phyloP scores from a whole-genome alignment of 768 basidiomycete genomes.

The Rhizopogon vesiculosus region DNA sequence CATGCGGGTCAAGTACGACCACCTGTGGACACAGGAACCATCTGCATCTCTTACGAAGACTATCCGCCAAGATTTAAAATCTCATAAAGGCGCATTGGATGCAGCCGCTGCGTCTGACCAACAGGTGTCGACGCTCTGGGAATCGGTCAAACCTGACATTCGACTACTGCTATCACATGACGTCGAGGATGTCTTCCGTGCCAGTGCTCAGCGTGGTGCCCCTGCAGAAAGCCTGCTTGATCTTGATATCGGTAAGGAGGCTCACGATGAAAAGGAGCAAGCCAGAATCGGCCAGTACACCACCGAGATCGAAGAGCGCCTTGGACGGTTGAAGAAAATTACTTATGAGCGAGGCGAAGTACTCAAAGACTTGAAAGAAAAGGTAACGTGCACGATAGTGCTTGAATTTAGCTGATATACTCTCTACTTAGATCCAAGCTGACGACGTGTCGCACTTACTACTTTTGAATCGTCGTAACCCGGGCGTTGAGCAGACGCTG shows the following conservation, averaged over 20 bases:
- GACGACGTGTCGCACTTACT: constrained; percentile 97
- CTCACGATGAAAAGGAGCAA: constrained; percentile 62
- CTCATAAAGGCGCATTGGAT: constrained; percentile 64
- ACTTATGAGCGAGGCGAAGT: constrained; percentile 81
- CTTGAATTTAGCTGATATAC: not conserved
- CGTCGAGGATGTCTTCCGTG: constrained; percentile 61
- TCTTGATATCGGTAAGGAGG: constrained; percentile 60
- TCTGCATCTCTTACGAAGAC: constrained; percentile 68
- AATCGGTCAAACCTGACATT: constrained; percentile 61
- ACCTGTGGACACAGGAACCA: constrained; percentile 83
- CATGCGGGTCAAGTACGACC: constrained; percentile 82
- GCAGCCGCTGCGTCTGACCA: constrained; percentile 76
- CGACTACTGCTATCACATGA: constrained; percentile 52
- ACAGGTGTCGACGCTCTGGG: constrained; percentile 74
- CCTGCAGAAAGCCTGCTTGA: constrained; percentile 57
- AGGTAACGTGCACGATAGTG: constrained; percentile 44
- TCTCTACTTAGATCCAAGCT: constrained; percentile 65
- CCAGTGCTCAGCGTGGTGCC: constrained; percentile 36
- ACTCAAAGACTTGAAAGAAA: constrained; percentile 93
- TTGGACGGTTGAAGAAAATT: constrained; percentile 79
- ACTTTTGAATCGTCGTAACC: constrained; percentile 83
- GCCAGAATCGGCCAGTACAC: constrained; percentile 64
- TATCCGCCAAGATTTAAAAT: constrained; percentile 74
- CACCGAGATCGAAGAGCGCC: constrained; percentile 69
- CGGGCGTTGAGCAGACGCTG: constrained; percentile 76